Conservation (phyloP, 1,284 basidiomycete genomes). For the Rhodotorula mucilaginosa region DNA sequence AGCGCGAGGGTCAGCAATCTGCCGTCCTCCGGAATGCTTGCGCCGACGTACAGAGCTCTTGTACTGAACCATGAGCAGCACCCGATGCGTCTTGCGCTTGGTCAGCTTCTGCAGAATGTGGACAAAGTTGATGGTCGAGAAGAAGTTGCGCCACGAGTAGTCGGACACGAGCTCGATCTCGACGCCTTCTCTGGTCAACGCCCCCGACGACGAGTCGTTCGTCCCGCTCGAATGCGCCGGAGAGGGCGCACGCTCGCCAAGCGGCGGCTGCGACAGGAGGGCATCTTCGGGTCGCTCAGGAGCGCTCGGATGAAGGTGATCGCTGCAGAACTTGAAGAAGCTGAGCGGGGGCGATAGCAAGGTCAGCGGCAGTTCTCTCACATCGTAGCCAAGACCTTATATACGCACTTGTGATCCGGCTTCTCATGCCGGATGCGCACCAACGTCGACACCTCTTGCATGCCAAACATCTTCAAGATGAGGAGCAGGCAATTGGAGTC, state of each 20-base stretch:
- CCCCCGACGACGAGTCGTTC: not conserved
- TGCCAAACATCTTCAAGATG: conserved; percentile 95
- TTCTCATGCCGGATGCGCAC: conserved; percentile 86
- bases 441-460: conserved; percentile 81
- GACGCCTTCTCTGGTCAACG: conserved; percentile 57
- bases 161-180: conserved; percentile 88
- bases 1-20: no score
- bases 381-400: not conserved
- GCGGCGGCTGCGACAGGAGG: conserved; percentile 55
- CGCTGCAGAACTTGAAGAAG: conserved; percentile 91
- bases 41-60: conserved; percentile 76
- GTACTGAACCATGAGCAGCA: conserved; percentile 95
- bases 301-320: conserved; percentile 51
- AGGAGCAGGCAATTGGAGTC: conserved; percentile 93
- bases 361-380: not conserved
- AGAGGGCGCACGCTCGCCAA: not conserved
- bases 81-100: conserved; percentile 89
- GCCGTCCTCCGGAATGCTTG: no score
- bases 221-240: not conserved
- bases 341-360: conserved; percentile 8
- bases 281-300: conserved; percentile 50
- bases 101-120: conserved; percentile 98
- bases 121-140: conserved; percentile 95
- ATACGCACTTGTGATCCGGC: conserved; percentile 55
- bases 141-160: conserved; percentile 98